Percentiles rank a stretch among this genome's conserved stretches.
Conservation (phyloP, 148 eudicot species). For the Camellia lanceoleosa region DNA sequence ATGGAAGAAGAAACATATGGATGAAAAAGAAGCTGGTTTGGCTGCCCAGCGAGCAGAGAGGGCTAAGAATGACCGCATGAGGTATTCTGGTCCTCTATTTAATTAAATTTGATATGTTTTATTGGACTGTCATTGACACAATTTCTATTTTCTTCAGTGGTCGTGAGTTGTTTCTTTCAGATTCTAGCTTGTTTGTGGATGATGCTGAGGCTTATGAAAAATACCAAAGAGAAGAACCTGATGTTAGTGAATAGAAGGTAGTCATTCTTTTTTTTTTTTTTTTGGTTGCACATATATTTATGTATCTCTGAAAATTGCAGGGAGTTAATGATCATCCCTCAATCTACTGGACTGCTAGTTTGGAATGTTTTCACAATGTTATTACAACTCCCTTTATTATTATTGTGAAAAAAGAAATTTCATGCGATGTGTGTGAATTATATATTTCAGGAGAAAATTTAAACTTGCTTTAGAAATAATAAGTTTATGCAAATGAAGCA, state of each 20-base stretch:
- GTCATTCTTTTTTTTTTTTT: not conserved
- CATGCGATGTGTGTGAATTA: not conserved
- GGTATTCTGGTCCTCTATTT: slow-evolving; percentile 28
- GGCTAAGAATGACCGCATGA: slow-evolving; percentile 82
- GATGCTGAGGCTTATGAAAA: slow-evolving; percentile 66
- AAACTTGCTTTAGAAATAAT: not conserved
- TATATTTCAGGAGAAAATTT: not conserved
- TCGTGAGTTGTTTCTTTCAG: slow-evolving; percentile 70
- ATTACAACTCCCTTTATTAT: not conserved
- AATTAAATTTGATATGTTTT: not conserved
- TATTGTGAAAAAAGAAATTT: not conserved
- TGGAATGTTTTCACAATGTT: not conserved
- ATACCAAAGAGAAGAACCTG: slow-evolving; percentile 56
- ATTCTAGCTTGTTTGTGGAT: slow-evolving; percentile 82
- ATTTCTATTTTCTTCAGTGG: slow-evolving; percentile 46
- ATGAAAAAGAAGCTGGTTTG: slow-evolving; percentile 60
- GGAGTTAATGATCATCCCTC: not conserved
- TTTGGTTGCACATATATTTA: not conserved
- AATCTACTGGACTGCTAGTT: slow-evolving; percentile 2
- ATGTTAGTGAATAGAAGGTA: slow-evolving; percentile 52
- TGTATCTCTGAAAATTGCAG: not conserved
- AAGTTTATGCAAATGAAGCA: too few species aligned
- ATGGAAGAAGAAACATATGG: slow-evolving; percentile 67
- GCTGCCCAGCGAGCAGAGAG: slow-evolving; percentile 68
- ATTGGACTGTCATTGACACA: slow-evolving; percentile 7